phyloP scores from a whole-genome alignment of 495 filamentous ascomycete genomes.

The Neurospora sp. region DNA sequence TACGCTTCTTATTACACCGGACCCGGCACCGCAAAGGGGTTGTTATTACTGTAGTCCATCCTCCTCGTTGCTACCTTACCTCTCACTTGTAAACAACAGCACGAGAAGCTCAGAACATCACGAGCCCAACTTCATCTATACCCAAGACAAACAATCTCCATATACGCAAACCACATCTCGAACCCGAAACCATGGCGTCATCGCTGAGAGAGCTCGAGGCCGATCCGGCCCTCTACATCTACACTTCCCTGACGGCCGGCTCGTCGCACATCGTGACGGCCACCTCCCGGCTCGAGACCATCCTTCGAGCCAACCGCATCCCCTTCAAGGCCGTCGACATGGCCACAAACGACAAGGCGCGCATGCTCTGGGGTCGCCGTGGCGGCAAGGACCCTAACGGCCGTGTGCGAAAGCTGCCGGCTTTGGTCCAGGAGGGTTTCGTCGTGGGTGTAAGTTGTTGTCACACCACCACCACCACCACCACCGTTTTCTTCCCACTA shows the following conservation, averaged over 20 bases:
- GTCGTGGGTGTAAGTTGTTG: slow-evolving; percentile 67
- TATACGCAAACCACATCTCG: not conserved
- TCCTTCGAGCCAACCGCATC: slow-evolving; percentile 89
- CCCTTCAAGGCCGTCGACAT: slow-evolving; percentile 88
- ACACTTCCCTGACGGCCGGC: slow-evolving; percentile 89
- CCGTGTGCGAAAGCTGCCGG: slow-evolving; percentile 73
- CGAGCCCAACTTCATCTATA: not conserved
- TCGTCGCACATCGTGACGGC: slow-evolving; percentile 95
- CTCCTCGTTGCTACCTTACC: not conserved
- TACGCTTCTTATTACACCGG: not conserved
- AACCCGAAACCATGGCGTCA: not conserved
- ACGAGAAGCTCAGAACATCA: not conserved
- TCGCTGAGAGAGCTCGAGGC: slow-evolving; percentile 8
- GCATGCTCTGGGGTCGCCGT: slow-evolving; percentile 81
- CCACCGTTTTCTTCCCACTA: not conserved
- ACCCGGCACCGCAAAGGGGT: not conserved
- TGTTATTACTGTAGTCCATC: not conserved
- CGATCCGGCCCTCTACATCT: slow-evolving; percentile 80
- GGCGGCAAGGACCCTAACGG: slow-evolving; percentile 48
- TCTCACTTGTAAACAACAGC: not conserved
- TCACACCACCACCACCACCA: not conserved
- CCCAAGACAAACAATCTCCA: not conserved
- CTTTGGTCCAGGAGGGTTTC: slow-evolving; percentile 75
- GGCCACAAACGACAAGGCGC: slow-evolving; percentile 83
- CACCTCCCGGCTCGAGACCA: slow-evolving; percentile 88